phyloP scores from a whole-genome alignment of 306 rosid species.

The Rosa rugosa region DNA sequence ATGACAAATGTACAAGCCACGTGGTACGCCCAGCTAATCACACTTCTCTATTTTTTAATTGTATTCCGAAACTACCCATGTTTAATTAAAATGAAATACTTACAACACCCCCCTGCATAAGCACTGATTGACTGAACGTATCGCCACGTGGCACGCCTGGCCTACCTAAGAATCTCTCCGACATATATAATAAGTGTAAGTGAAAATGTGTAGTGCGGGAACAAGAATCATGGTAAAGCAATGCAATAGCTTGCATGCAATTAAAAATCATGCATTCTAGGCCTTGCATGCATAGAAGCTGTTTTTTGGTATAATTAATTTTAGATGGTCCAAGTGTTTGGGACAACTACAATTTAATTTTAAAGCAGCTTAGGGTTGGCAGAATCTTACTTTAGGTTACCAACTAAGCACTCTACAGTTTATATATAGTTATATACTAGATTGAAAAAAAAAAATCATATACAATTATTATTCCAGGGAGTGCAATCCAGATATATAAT shows the following conservation, averaged over 20 bases:
- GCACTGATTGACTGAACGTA: too few species aligned
- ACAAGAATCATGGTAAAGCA: neutral
- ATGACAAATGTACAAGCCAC: too few species aligned
- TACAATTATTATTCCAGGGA: neutral
- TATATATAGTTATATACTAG: neutral
- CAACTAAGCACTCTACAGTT: neutral
- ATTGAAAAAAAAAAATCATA: too few species aligned
- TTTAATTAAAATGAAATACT: too few species aligned
- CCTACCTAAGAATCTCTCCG: too few species aligned
- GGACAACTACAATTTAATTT: neutral
- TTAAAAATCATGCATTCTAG: neutral
- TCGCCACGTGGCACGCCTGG: too few species aligned
- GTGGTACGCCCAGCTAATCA: too few species aligned
- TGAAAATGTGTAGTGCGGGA: neutral
- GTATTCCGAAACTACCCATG: too few species aligned
- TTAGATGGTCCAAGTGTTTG: neutral
- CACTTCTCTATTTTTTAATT: too few species aligned
- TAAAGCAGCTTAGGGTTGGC: neutral
- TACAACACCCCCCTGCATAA: too few species aligned
- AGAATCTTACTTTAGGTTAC: neutral
- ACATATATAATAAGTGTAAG: too few species aligned
- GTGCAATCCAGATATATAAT: neutral
- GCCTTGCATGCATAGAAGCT: neutral
- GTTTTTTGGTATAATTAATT: neutral
- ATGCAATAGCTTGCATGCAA: neutral